Conservation (phyloP, 208 protist species). For the Leishmania tropica region DNA sequence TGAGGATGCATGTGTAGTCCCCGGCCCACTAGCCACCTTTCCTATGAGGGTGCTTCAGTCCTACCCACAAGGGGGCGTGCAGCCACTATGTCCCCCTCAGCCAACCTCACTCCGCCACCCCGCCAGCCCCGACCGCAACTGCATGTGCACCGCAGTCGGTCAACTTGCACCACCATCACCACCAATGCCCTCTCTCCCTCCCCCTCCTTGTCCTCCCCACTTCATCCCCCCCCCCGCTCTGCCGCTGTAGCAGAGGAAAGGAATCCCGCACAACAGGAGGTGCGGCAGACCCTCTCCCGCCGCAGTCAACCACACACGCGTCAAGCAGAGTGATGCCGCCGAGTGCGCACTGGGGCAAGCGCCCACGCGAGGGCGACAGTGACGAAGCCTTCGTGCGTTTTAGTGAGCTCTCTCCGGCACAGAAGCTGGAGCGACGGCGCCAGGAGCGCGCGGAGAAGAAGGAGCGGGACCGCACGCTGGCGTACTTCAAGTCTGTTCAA, state of each 20-base stretch:
- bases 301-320: not conserved
- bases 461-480: slow-evolving; percentile 79
- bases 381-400: slow-evolving; percentile 61
- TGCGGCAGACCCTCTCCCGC: not conserved
- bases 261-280: not conserved
- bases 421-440: slow-evolving; percentile 65
- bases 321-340: slow-evolving; percentile 12
- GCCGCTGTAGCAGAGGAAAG: not conserved
- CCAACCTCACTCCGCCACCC: slow-evolving; percentile 6
- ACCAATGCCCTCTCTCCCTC: not conserved
- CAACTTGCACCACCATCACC: not conserved
- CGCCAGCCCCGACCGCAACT: not conserved
- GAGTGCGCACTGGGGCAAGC: slow-evolving; percentile 57
- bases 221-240: not conserved
- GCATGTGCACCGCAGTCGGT: not conserved
- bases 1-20: not conserved
- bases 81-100: not conserved
- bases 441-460: slow-evolving; percentile 89
- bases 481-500: slow-evolving; percentile 87
- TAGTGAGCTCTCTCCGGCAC: slow-evolving; percentile 69
- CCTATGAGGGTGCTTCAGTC: not conserved
- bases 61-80: not conserved
- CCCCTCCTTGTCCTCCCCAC: not conserved
- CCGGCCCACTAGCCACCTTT: not conserved
- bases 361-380: slow-evolving; percentile 38